Evolutionary conservation across 176 grass and related monocot genomes (phyloP).

Genomic region (Microstegium vimineum): DNA sequence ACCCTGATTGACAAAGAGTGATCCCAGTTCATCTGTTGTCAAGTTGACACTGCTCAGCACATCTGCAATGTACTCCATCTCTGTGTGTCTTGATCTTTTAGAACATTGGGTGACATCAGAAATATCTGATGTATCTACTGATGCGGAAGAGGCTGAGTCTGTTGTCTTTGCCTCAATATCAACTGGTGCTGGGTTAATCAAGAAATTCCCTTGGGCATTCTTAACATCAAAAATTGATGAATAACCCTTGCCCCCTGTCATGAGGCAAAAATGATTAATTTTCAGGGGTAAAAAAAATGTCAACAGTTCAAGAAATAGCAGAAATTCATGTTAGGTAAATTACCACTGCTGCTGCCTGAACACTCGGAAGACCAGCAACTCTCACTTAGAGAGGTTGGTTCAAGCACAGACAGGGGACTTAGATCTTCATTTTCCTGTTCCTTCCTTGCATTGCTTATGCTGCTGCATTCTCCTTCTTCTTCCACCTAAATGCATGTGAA

Average conservation of each 20-base stretch:
- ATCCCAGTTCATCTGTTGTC: conserved; percentile 27
- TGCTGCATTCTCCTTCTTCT: conserved; percentile 50
- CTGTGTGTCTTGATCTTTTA: conserved; percentile 24
- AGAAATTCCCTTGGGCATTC: conserved; percentile 31
- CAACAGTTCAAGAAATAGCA: conserved; percentile 4
- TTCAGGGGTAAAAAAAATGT: background rate
- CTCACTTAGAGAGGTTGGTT: conserved; percentile 47
- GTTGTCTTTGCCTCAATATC: conserved; percentile 42
- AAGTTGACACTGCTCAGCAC: conserved; percentile 40
- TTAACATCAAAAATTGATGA: conserved; percentile 43
- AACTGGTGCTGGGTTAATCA: conserved; percentile 16
- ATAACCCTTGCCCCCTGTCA: conserved; percentile 44
- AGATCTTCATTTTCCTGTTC: conserved; percentile 39
- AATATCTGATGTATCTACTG: conserved; percentile 34
- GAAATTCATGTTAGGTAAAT: conserved; percentile 5
- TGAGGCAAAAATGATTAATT: background rate
- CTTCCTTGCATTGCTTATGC: conserved; percentile 31
- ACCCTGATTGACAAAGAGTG: conserved; percentile 17
- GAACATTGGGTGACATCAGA: conserved; percentile 37
- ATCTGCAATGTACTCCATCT: conserved; percentile 58
- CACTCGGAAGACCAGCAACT: conserved; percentile 61
- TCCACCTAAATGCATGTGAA: conserved; percentile 44
- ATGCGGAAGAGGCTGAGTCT: conserved; percentile 51
- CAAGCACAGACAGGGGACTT: conserved; percentile 67
- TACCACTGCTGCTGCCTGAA: conserved; percentile 58